phyloP scores from a whole-genome alignment of 768 basidiomycete genomes.

The Lentinula raphanica region DNA sequence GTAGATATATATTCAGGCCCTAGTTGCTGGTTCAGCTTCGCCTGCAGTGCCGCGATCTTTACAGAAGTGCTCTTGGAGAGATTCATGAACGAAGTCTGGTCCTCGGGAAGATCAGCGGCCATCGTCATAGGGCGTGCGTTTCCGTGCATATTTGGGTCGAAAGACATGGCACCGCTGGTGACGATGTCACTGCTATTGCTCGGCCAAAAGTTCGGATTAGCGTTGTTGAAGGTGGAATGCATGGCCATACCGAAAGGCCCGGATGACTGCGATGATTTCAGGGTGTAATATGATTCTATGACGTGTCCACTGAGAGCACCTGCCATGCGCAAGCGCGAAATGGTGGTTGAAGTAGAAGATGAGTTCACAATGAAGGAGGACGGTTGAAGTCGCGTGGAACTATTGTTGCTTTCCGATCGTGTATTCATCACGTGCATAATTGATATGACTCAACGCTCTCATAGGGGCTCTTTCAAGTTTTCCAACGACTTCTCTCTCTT shows the following conservation, averaged over 20 bases:
- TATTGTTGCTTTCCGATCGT: no score
- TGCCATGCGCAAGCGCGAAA: constrained; percentile 1
- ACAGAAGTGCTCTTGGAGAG: constrained; percentile 59
- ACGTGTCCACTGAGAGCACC: constrained; percentile 7
- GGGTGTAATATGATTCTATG: neutral
- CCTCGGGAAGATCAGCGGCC: constrained; percentile 8
- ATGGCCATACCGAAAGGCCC: constrained; percentile 5
- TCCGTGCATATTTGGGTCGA: constrained; percentile 57
- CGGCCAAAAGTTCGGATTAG: neutral
- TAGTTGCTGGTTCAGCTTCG: constrained; percentile 78
- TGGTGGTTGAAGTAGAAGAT: neutral
- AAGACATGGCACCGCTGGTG: constrained; percentile 55
- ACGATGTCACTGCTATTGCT: constrained; percentile 22
- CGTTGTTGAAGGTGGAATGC: constrained; percentile 1
- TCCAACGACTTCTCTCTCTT: no score
- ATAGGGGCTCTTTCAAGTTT: no score
- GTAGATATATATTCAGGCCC: constrained; percentile 93
- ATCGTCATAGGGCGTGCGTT: constrained; percentile 16
- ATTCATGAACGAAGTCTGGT: constrained; percentile 25
- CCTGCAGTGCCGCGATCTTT: constrained; percentile 70
- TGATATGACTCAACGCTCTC: no score
- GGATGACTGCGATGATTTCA: neutral
- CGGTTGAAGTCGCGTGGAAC: no score
- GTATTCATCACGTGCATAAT: no score
- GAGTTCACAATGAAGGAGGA: no score